Evolutionary conservation across 306 rosid genomes (phyloP).

Genomic region (Rubus parviflorus): DNA sequence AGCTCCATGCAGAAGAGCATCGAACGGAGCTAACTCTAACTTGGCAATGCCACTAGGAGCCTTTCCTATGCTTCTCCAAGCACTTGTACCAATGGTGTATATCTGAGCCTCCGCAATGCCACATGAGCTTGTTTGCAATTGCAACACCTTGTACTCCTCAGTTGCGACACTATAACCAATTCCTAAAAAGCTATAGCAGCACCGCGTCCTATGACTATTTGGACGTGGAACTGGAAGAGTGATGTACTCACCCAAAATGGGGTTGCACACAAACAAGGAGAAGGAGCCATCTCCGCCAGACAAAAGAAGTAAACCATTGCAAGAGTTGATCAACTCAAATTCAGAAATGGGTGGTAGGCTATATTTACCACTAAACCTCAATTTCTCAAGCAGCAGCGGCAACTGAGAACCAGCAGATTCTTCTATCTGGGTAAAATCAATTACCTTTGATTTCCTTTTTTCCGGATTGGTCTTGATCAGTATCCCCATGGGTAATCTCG

Average conservation of each 20-base stretch:
- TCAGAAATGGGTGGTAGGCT: not conserved
- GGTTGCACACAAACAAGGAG: constrained; percentile 7
- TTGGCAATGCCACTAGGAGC: not conserved
- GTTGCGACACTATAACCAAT: not conserved
- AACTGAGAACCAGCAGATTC: not conserved
- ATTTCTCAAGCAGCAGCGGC: not conserved
- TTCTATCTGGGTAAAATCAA: not conserved
- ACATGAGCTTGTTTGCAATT: not conserved
- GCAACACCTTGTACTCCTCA: not conserved
- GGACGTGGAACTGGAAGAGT: not conserved
- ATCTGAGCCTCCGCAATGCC: not conserved
- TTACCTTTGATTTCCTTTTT: not conserved
- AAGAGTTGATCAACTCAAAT: not conserved
- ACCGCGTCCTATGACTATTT: too few species aligned
- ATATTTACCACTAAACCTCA: not conserved
- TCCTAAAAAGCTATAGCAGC: not conserved
- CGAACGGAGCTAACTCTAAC: not conserved
- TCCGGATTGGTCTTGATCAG: not conserved
- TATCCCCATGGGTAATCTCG: not conserved
- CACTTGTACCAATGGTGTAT: not conserved
- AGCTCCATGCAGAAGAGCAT: constrained; percentile 15
- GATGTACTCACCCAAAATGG: not conserved
- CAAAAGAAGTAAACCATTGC: not conserved
- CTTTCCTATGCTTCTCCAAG: constrained; percentile 15
- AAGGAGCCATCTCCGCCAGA: not conserved